Evolutionary conservation across 805 yeast genomes (phyloP).

Genomic region (Nakazawaea laoshanensis): DNA sequence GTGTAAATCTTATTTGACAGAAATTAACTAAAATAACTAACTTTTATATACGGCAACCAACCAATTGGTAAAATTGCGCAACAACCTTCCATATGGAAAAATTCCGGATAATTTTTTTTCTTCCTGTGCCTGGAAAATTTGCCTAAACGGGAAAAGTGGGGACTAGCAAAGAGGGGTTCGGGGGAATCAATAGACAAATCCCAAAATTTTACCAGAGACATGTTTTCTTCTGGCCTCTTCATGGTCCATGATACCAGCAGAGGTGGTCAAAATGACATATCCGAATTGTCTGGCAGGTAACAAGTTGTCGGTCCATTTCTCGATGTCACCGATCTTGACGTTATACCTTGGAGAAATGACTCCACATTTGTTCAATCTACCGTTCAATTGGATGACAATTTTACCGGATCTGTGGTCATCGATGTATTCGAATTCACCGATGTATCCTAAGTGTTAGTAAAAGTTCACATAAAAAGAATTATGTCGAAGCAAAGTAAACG

Average conservation of each 20-base stretch:
- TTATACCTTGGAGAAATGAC: conserved; percentile 98
- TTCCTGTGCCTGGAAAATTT: too few relatives aligned
- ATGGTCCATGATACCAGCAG: conserved; percentile 99
- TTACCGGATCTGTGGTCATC: conserved; percentile 99
- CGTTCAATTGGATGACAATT: conserved; percentile 94
- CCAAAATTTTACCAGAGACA: conserved; percentile 98
- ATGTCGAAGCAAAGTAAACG: conserved; percentile 70
- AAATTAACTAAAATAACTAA: too few relatives aligned
- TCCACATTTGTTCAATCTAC: conserved; percentile 98
- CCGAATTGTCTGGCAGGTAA: conserved; percentile 99
- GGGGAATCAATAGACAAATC: conserved; percentile 98
- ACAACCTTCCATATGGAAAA: too few relatives aligned
- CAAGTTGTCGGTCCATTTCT: conserved; percentile 98
- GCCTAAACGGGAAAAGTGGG: too few relatives aligned
- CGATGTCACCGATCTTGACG: conserved; percentile 91
- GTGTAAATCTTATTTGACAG: neutral
- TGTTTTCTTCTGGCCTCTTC: conserved; percentile 99
- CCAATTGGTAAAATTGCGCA: too few relatives aligned
- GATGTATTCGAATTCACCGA: conserved; percentile 97
- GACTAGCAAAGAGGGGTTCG: too few relatives aligned
- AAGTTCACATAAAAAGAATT: conserved; percentile 20
- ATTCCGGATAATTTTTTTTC: too few relatives aligned
- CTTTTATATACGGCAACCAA: too few relatives aligned
- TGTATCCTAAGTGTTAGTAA: conserved; percentile 51
- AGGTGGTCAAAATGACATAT: conserved; percentile 94